Evolutionary conservation across 2,329 filamentous ascomycete species (phyloP).

Genomic region (Botrytis galanthina): DNA sequence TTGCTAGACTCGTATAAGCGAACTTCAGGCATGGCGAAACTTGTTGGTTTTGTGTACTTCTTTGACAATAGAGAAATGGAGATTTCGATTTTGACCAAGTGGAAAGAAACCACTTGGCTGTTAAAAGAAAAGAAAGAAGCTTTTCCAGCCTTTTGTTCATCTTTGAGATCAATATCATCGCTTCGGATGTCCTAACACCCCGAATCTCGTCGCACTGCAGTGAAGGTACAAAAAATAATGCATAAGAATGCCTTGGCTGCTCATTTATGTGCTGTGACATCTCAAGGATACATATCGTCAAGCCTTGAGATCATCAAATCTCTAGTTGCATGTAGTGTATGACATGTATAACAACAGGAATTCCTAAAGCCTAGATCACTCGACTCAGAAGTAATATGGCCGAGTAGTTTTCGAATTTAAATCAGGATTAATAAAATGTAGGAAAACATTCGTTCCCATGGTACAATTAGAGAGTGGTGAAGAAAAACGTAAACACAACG

Average conservation of each 20-base stretch:
- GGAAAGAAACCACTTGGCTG: neutral
- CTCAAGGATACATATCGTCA: neutral
- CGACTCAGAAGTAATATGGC: neutral
- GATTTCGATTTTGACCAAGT: neutral
- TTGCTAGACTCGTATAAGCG: neutral
- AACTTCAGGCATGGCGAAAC: neutral
- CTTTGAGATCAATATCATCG: neutral
- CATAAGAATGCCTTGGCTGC: neutral
- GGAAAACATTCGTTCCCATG: neutral
- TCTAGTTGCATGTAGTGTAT: conserved; percentile 1
- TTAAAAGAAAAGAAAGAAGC: neutral
- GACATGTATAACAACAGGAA: neutral
- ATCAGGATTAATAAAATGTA: neutral
- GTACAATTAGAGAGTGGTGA: neutral
- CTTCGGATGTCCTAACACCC: neutral
- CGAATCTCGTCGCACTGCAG: neutral
- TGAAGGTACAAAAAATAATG: neutral
- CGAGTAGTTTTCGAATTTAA: neutral
- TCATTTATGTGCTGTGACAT: neutral
- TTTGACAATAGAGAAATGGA: neutral
- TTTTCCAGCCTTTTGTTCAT: neutral
- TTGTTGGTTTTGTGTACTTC: too few relatives aligned
- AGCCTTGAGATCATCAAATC: neutral
- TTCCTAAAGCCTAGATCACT: neutral
- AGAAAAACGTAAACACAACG: neutral